Base-by-base conservation (phyloP, 2,329 filamentous ascomycete species). In the Penicillium sp. region DNA sequence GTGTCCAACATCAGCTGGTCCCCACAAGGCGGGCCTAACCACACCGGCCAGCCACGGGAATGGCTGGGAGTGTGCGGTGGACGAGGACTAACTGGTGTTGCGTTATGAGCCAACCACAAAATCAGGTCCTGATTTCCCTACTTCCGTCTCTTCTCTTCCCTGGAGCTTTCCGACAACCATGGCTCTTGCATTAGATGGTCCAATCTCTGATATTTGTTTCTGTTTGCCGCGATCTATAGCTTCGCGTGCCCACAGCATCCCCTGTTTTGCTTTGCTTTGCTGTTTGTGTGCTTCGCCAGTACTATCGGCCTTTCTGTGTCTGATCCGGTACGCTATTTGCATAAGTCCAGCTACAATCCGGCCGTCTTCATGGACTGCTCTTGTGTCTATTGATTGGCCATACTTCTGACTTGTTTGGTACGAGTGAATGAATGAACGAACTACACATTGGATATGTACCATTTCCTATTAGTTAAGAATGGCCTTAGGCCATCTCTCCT, bases 1-100 rank as follows among this genome's bases (percentile, higher is more conserved):
- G 64, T 75, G 6, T 70, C 70, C 22, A 75, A 74, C 55, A 64
- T 75, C 47, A 74, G 70, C 52, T 75, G 72, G 72, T 72, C 72
- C 8, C 72, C 72, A 12, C 64, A 68, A 39, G 64, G 64, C 7
- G 64, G 67, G n/a, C 63, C 68, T 29, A 69, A 64, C 35, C 56
- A 51, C 43, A 53, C 63, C 6, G 61, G 65, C 10, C 61, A 65
- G 13, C 59, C 65, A 10, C 65, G 66, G 12, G 68, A 71, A 54
- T 72, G 69, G 69, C 59, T 75, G 31, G 72, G 72, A 6, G 71
- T 74, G 19, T 73, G 71, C 51, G 71, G 71, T 22, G 72, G 72
- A 26, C 64, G 69, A 48, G 71, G 71, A 5, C 61, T 75, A 31
- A 74, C 72, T 67, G 71, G 71, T 5, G 72, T 75, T 42, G 58